Conservation (phyloP, 768 basidiomycete species). For the Boletales sp. region DNA sequence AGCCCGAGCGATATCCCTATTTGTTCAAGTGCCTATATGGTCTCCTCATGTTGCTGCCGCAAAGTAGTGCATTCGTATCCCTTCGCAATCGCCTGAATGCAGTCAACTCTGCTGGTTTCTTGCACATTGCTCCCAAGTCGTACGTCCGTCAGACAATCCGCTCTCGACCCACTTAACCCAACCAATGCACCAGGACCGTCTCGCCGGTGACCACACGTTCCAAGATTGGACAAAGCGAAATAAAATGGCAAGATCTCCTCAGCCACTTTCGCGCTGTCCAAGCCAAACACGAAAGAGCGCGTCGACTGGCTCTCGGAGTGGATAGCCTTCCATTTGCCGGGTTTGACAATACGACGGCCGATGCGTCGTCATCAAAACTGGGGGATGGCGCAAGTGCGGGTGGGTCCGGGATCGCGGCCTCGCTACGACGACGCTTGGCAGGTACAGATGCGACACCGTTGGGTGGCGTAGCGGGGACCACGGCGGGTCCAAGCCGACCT, state of each 20-base stretch:
- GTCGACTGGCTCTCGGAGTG: constrained; percentile 69
- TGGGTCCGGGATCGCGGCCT: constrained; percentile 34
- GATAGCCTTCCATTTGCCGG: constrained; percentile 50
- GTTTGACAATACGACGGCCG: constrained; percentile 36
- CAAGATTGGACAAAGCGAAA: constrained; percentile 80
- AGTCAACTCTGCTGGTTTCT: constrained; percentile 91
- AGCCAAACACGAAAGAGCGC: constrained; percentile 86
- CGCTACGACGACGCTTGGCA: constrained; percentile 60
- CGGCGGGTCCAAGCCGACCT: constrained; percentile 28
- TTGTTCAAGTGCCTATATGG: constrained; percentile 98
- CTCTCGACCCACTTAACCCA: not conserved
- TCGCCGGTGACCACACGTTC: constrained; percentile 54
- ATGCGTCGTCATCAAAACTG: constrained; percentile 11
- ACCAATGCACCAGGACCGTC: constrained; percentile 29
- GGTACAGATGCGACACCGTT: constrained; percentile 40
- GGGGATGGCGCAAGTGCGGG: not conserved
- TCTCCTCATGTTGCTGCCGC: constrained; percentile 92
- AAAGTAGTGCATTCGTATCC: constrained; percentile 94
- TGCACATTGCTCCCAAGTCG: constrained; percentile 88
- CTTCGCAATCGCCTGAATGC: constrained; percentile 91
- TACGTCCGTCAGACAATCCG: constrained; percentile 34
- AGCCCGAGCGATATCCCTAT: constrained; percentile 95
- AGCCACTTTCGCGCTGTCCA: constrained; percentile 90
- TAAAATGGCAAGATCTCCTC: constrained; percentile 96
- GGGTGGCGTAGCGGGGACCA: constrained; percentile 10